Evolutionary conservation across 2,329 filamentous ascomycete genomes (phyloP).

Genomic region (Neopestalotiopsis sp.): DNA sequence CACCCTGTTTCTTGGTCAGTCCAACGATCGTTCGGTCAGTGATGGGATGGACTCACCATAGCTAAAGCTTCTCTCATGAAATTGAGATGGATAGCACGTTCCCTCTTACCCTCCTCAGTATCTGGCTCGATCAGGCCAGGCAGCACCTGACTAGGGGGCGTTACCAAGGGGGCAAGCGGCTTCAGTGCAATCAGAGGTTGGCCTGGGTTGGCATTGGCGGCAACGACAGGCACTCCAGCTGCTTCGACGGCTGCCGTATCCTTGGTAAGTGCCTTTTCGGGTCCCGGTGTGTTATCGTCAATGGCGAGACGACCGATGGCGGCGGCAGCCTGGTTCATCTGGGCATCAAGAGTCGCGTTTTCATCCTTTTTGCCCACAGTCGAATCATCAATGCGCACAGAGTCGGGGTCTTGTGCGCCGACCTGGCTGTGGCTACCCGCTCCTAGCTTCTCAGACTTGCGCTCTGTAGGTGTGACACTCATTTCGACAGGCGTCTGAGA

Average conservation of each 20-base stretch:
- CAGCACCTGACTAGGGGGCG: conserved; percentile 28
- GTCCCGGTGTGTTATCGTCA: conserved; percentile 24
- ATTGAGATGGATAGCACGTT: conserved; percentile 51
- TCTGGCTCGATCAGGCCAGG: conserved; percentile 40
- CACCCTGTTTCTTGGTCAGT: conserved; percentile 63
- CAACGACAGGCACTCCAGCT: conserved; percentile 30
- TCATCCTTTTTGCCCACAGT: conserved; percentile 21
- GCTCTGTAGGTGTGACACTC: conserved; percentile 27
- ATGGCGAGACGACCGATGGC: conserved; percentile 31
- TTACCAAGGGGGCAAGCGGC: conserved; percentile 21
- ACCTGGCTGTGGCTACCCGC: conserved; percentile 37
- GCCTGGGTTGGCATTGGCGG: conserved; percentile 29
- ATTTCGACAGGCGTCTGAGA: conserved; percentile 23
- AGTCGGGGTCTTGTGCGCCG: conserved; percentile 24
- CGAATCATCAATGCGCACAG: conserved; percentile 20
- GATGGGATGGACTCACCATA: conserved; percentile 66
- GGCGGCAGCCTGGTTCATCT: conserved; percentile 25
- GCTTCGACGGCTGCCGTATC: conserved; percentile 28
- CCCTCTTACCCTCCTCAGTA: conserved; percentile 41
- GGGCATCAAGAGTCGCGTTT: not conserved
- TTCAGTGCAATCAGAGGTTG: conserved; percentile 20
- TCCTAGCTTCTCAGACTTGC: conserved; percentile 30
- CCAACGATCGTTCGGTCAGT: not conserved
- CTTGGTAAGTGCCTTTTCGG: conserved; percentile 24
- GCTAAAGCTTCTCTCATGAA: conserved; percentile 88